These are phyloP conservation scores for Teunomyces funiuensis DNA, from an alignment of 805 yeast species.

Conservation along the genomic window DNA sequence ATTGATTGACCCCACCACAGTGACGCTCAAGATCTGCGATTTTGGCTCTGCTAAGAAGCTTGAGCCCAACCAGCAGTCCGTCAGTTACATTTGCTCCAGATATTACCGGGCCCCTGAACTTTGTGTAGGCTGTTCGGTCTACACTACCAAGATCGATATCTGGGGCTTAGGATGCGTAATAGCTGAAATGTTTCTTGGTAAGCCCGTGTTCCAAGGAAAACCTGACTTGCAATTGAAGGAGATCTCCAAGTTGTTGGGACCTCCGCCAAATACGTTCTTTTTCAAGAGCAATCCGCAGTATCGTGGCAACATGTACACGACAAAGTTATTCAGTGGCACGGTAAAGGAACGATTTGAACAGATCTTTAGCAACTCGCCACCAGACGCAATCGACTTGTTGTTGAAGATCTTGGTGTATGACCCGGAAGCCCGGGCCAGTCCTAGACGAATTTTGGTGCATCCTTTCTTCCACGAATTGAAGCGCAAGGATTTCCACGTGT, in stretches of 20 bases:
- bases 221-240: slow-evolving; percentile 88
- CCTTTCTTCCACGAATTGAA: slow-evolving; percentile 87
- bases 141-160: slow-evolving; percentile 88
- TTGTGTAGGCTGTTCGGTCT: slow-evolving; percentile 84
- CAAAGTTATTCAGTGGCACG: slow-evolving; percentile 58
- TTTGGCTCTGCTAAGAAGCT: slow-evolving; percentile 82
- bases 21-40: slow-evolving; percentile 74
- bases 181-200: slow-evolving; percentile 90
- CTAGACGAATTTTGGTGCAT: slow-evolving; percentile 82
- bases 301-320: slow-evolving; percentile 71
- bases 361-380: slow-evolving; percentile 66
- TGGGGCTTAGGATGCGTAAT: slow-evolving; percentile 98
- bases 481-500: slow-evolving; percentile 48
- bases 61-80: slow-evolving; percentile 81
- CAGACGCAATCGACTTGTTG: slow-evolving; percentile 82
- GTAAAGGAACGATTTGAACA: slow-evolving; percentile 49
- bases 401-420: slow-evolving; percentile 83
- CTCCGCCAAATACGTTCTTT: slow-evolving; percentile 70
- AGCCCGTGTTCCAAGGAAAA: slow-evolving; percentile 93
- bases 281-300: slow-evolving; percentile 74
- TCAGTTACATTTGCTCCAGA: slow-evolving; percentile 92
- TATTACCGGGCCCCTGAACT: slow-evolving; percentile 96
- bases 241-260: slow-evolving; percentile 86
- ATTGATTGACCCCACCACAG: slow-evolving; percentile 67
- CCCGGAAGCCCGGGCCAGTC: slow-evolving; percentile 79